These are phyloP conservation scores for Haplosporangium gracile DNA, from an alignment of 192 early-diverging fungal genomes.

Conservation along the genomic window DNA sequence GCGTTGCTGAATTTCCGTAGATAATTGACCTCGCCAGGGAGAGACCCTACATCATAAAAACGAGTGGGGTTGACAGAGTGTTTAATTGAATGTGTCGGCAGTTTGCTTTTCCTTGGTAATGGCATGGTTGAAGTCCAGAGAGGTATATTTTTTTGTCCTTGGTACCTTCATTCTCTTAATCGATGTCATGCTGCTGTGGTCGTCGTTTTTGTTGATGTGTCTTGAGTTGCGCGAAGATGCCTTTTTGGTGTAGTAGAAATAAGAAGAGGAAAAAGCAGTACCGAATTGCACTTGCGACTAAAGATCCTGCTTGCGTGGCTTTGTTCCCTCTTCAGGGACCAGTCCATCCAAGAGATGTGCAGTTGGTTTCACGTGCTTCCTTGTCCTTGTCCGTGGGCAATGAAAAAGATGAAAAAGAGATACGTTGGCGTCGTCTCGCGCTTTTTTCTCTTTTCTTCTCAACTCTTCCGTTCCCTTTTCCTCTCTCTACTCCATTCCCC, in stretches of 20 bases:
- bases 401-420: not conserved
- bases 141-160: too few species aligned
- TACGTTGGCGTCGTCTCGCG: not conserved
- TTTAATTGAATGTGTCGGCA: not conserved
- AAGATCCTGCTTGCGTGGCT: not conserved
- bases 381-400: not conserved
- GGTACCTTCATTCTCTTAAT: slow-evolving; percentile 31
- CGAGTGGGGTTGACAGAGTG: not conserved
- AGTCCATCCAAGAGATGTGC: not conserved
- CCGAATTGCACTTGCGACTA: not conserved
- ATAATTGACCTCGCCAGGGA: slow-evolving; percentile 83
- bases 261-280: not conserved
- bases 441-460: slow-evolving; percentile 8
- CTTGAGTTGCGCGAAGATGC: not conserved
- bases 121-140: not conserved
- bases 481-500: not conserved
- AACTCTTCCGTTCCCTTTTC: not conserved
- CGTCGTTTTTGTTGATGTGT: not conserved
- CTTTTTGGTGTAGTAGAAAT: not conserved
- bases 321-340: not conserved
- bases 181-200: slow-evolving; percentile 21
- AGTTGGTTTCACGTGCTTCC: not conserved
- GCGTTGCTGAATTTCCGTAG: slow-evolving; percentile 87
- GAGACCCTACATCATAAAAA: slow-evolving; percentile 62
- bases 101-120: not conserved